A percentile compares a stretch with the other conserved stretches of the same genome.
phyloP scores from a whole-genome alignment of 768 basidiomycete genomes.

The Russula compacta region DNA sequence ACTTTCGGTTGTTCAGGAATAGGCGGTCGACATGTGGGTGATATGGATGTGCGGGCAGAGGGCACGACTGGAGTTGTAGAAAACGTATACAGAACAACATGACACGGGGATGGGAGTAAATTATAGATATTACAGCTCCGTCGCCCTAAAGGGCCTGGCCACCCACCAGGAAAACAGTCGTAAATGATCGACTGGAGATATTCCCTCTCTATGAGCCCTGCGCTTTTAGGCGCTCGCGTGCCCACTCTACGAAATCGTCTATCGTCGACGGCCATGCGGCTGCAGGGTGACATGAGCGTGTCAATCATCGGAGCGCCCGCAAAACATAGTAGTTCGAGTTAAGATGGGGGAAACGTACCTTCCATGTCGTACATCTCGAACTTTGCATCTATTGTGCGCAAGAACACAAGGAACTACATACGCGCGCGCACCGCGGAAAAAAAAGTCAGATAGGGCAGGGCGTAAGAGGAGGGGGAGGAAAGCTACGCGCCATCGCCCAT shows the following conservation, averaged over 20 bases:
- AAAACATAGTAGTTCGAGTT: not conserved
- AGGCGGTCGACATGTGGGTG: not conserved
- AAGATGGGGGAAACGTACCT: constrained; percentile 33
- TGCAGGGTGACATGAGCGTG: constrained; percentile 25
- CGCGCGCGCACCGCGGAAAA: no score
- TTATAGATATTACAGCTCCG: not conserved
- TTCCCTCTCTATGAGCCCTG: not conserved
- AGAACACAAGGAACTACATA: constrained; percentile 77
- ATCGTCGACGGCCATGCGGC: constrained; percentile 85
- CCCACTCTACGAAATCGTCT: constrained; percentile 74
- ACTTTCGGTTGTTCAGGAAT: not conserved
- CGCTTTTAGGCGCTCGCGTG: constrained; percentile 33
- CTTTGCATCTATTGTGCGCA: constrained; percentile 61
- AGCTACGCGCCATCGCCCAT: constrained; percentile 66
- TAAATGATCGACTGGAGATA: not conserved
- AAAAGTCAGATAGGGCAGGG: no score
- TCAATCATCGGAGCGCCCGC: constrained; percentile 1
- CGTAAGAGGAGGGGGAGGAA: no score
- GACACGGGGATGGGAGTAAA: not conserved
- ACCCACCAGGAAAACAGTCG: not conserved
- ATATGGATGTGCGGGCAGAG: not conserved
- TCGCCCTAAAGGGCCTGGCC: not conserved
- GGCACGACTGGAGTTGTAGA: not conserved
- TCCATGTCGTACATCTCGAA: constrained; percentile 71
- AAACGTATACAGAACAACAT: not conserved